phyloP scores from a whole-genome alignment of 805 yeast species.

The Grigorovia transvaalensis region DNA sequence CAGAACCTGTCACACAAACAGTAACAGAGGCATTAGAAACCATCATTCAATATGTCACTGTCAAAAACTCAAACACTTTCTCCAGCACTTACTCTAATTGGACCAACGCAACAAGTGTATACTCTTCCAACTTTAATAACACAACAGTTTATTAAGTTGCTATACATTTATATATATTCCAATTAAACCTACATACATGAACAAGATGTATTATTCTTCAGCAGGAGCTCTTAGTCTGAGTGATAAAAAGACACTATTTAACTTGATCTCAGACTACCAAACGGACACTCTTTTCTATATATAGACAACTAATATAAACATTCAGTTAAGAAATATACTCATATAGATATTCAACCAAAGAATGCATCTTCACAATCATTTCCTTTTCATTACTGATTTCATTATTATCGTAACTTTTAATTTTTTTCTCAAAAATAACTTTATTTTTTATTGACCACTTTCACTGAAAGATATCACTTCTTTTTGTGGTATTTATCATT shows the following conservation, averaged over 20 bases:
- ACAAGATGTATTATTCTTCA: neutral
- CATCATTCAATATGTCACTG: constrained; percentile 3
- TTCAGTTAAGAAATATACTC: neutral
- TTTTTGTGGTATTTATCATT: neutral
- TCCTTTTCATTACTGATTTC: no score
- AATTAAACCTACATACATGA: neutral
- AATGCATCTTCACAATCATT: no score
- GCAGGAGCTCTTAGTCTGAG: neutral
- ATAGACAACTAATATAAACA: neutral
- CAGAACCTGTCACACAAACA: constrained; percentile 10
- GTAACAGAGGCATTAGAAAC: constrained; percentile 10
- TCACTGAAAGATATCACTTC: neutral
- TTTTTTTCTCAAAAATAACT: no score
- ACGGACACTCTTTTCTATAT: neutral
- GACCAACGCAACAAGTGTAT: neutral
- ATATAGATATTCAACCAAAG: no score
- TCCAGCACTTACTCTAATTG: neutral
- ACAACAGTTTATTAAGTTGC: neutral
- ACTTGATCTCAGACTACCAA: neutral
- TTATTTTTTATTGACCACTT: no score
- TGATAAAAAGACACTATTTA: no score
- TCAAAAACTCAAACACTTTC: neutral
- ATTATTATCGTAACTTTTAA: no score
- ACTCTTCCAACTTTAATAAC: neutral
- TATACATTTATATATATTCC: neutral